Percentiles rank a stretch among this genome's conserved stretches.
Conservation (phyloP, 805 yeast species). For the Saccharomycopsis schoenii region DNA sequence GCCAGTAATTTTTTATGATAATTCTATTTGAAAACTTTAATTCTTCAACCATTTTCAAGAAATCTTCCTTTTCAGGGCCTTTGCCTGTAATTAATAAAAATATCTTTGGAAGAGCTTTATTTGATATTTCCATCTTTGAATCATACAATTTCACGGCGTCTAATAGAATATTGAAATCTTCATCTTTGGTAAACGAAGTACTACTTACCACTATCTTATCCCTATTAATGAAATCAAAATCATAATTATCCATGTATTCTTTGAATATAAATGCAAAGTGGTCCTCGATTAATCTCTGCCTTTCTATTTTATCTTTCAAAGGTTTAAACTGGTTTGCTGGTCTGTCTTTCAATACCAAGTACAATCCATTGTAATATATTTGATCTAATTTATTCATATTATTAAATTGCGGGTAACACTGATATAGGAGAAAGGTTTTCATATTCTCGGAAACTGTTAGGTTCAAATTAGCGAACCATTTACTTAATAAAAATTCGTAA, state of each 20-base stretch:
- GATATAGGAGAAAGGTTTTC: constrained; percentile 45
- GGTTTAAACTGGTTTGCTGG: constrained; percentile 57
- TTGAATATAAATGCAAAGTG: constrained; percentile 28
- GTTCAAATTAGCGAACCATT: constrained; percentile 51
- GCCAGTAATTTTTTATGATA: constrained; percentile 61
- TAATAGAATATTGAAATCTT: constrained; percentile 64
- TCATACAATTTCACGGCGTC: constrained; percentile 61
- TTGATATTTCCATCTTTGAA: constrained; percentile 6
- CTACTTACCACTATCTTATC: constrained; percentile 70
- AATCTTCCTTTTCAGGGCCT: constrained; percentile 67
- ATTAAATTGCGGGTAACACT: background rate
- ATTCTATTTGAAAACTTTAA: constrained; percentile 37
- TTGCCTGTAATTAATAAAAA: constrained; percentile 85
- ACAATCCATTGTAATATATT: constrained; percentile 16
- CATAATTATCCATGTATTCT: constrained; percentile 5
- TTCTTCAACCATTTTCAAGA: constrained; percentile 36
- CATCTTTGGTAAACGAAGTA: constrained; percentile 95
- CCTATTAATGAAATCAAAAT: constrained; percentile 12
- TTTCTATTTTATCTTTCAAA: constrained; percentile 28
- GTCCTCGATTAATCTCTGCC: constrained; percentile 23
- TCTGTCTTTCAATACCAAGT: constrained; percentile 72
- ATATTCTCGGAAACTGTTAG: constrained; percentile 73
- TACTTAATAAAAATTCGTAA: constrained; percentile 58
- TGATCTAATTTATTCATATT: background rate
- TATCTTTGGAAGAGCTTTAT: constrained; percentile 32